Base-by-base conservation (phyloP, 257 asterid genomes). In the Solanum tarijense region DNA sequence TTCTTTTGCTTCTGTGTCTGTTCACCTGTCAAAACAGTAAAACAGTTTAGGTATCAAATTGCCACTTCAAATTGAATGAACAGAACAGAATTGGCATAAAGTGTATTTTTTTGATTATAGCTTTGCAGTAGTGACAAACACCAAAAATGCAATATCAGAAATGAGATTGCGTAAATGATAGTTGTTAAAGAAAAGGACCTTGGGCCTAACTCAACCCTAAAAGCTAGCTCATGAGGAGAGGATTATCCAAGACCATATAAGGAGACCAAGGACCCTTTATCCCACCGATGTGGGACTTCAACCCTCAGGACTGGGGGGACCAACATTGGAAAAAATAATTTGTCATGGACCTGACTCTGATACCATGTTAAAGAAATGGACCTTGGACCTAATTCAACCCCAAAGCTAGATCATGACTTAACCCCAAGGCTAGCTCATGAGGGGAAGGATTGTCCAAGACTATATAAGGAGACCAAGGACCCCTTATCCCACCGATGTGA, bases 11-110 rank as follows among this genome's bases (percentile, higher is more conserved):
- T 94, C 88, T 90, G 92, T 89, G 89, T 58, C 46, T 89, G 18
- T 73, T 93, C 94, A 81, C 95, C 99, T 97, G 96, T 91, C 21
- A 82, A 48, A 48, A 29, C 43, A 82, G 86, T 82, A 66, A 10
- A 82, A 82, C 31, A 72, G 10, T 31, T 82, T 25, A 48, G 69
- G 43, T 82, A 82, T 48, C 69, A 82, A 81, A 43, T 16, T 43
- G 36, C 39, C 84, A 79, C 38, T 79, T 79, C 65, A 46, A 79
- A 48, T 82, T 82, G 69, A 48, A 48, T 82, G 86, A 78, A 29
- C 43, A 48, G 20, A 82, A 82, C 20, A 29, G 35, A 82, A 65
- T 82, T 35, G 38, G 21, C 86, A 82, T 48, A 10, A 81, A 81
- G 68, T 46, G 48, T 9, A 27, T 4, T 16, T 9, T 16, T 9